These are phyloP conservation scores for Albatrellus sp. DNA, from an alignment of 1,284 basidiomycete genomes.

Conservation along the genomic window DNA sequence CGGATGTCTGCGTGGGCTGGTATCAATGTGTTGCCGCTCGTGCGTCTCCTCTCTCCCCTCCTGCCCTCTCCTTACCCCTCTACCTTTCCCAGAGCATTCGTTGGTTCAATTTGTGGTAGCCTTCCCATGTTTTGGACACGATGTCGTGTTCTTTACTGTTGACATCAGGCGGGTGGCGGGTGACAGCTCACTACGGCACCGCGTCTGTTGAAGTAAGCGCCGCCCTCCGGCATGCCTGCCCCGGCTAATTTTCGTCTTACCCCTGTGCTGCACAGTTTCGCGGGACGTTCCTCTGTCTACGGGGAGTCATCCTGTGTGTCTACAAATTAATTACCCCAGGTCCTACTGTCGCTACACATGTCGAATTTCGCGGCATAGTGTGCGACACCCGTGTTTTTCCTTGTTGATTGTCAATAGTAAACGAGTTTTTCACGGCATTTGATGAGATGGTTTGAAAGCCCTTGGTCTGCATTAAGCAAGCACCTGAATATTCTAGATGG, in stretches of 20 bases:
- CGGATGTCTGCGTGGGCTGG: too few species aligned
- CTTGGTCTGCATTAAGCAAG: too few species aligned
- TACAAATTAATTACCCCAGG: constrained; percentile 1
- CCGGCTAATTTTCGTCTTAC: background rate
- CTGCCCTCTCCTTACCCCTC: too few species aligned
- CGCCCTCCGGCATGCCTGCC: too few species aligned
- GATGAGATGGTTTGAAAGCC: background rate
- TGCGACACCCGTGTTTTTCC: background rate
- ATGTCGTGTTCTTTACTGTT: too few species aligned
- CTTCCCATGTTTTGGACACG: too few species aligned
- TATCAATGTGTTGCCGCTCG: too few species aligned
- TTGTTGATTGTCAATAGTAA: constrained; percentile 1
- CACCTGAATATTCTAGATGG: too few species aligned
- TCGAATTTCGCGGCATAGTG: background rate
- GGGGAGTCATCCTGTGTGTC: background rate
- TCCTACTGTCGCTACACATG: background rate
- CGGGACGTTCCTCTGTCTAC: background rate
- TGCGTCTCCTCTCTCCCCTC: too few species aligned
- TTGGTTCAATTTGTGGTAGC: too few species aligned
- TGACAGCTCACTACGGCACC: background rate
- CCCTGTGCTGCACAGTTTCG: background rate
- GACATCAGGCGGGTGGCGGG: too few species aligned
- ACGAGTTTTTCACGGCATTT: background rate
- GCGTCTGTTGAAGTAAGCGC: background rate
- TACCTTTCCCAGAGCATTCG: too few species aligned